A percentile compares a stretch with the other conserved stretches of the same genome.
Evolutionary conservation across 1,284 basidiomycete species (phyloP).

Genomic region (Ustilago lituana): DNA sequence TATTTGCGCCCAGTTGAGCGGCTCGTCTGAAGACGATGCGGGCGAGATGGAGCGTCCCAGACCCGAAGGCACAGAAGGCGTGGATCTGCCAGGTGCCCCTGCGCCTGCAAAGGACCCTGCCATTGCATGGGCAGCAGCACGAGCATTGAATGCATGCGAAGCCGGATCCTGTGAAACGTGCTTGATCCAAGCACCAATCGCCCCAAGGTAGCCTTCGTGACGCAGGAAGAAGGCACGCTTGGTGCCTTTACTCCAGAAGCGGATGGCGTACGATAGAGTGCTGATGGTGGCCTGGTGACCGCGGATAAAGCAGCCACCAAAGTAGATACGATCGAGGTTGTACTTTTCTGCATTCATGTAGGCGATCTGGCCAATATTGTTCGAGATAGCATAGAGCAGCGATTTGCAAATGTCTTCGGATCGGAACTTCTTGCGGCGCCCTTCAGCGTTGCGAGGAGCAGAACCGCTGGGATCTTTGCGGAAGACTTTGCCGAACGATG

Average conservation of each 20-base stretch:
- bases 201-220: slow-evolving; percentile 97
- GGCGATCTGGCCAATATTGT: slow-evolving; percentile 99
- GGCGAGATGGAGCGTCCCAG: slow-evolving; percentile 30
- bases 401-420: slow-evolving; percentile 91
- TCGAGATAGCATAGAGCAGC: slow-evolving; percentile 92
- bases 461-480: slow-evolving; percentile 72
- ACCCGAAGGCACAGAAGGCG: slow-evolving; percentile 27
- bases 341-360: slow-evolving; percentile 99
- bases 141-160: slow-evolving; percentile 11
- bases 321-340: slow-evolving; percentile 95
- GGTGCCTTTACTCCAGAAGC: slow-evolving; percentile 98
- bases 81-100: slow-evolving; percentile 19
- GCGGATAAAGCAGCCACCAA: slow-evolving; percentile 98
- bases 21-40: slow-evolving; percentile 24
- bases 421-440: slow-evolving; percentile 76
- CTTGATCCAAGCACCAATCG: slow-evolving; percentile 67
- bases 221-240: slow-evolving; percentile 95
- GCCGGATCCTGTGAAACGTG: slow-evolving; percentile 51
- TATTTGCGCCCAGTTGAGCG: slow-evolving; percentile 31
- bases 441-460: slow-evolving; percentile 33
- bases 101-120: slow-evolving; percentile 9
- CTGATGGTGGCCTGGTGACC: slow-evolving; percentile 97
- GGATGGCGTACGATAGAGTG: slow-evolving; percentile 96
- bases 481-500: slow-evolving; percentile 98
- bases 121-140: slow-evolving; percentile 30